phyloP scores from a whole-genome alignment of 306 rosid genomes.

The Cucumis cinereus region DNA sequence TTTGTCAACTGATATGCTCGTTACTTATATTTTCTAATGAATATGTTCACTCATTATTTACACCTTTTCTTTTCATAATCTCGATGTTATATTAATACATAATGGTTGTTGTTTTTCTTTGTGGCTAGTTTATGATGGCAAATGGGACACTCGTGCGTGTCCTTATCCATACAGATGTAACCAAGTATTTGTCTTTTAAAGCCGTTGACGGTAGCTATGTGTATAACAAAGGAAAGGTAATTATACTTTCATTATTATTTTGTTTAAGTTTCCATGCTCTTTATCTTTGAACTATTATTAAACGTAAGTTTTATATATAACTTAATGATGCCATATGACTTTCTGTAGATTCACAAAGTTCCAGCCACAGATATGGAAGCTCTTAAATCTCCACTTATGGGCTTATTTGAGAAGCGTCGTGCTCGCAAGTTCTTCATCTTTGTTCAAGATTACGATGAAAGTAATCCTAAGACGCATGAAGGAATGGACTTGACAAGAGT shows the following conservation, averaged over 20 bases:
- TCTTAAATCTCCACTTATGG: constrained; percentile 89
- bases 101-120: background rate
- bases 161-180: constrained; percentile 90
- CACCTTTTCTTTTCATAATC: background rate
- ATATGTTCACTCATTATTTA: background rate
- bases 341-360: constrained; percentile 73
- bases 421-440: constrained; percentile 87
- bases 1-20: background rate
- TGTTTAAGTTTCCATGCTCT: background rate
- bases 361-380: constrained; percentile 94
- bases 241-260: background rate
- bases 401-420: constrained; percentile 87
- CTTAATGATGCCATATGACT: constrained; percentile 7
- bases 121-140: constrained; percentile 86
- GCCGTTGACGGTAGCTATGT: constrained; percentile 76
- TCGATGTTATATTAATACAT: background rate
- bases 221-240: constrained; percentile 69
- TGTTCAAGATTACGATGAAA: constrained; percentile 71
- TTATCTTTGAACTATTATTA: background rate
- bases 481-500: constrained; percentile 87
- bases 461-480: constrained; percentile 73
- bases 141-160: constrained; percentile 91
- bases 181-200: constrained; percentile 85
- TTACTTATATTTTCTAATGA: background rate
- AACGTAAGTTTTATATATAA: background rate